A percentile compares a stretch with the other conserved stretches of the same genome.
These are phyloP conservation scores for Diaporthe ilicicola DNA, from an alignment of 2,329 filamentous ascomycete species.

Conservation along the genomic window DNA sequence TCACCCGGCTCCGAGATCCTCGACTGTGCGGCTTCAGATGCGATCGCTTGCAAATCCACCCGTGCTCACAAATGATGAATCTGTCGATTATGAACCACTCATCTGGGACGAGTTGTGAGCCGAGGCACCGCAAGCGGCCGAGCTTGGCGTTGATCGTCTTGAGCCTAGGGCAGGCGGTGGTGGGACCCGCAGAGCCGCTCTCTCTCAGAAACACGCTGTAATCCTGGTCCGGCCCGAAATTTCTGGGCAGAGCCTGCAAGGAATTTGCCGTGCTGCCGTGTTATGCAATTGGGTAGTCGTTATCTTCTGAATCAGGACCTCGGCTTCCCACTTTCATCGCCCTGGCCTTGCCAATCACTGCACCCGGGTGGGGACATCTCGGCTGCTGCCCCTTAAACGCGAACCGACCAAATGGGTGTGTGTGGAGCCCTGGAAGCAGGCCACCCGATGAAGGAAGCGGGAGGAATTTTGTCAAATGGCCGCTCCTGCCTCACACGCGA, in stretches of 20 bases:
- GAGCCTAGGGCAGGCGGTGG: neutral
- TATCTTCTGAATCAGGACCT: neutral
- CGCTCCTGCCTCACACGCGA: neutral
- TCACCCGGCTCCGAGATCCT: neutral
- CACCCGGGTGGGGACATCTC: neutral
- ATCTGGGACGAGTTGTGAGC: constrained; percentile 1
- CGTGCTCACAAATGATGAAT: constrained; percentile 4
- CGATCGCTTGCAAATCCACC: neutral
- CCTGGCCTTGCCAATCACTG: constrained; percentile 21
- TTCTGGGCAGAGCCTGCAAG: constrained; percentile 21
- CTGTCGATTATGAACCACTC: neutral
- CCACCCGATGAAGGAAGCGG: constrained; percentile 13
- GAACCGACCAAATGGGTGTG: constrained; percentile 20
- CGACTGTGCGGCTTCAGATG: neutral
- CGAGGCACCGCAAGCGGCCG: constrained; percentile 3
- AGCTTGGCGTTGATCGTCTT: constrained; percentile 12
- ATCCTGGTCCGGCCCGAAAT: constrained; percentile 5
- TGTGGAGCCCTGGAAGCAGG: constrained; percentile 1
- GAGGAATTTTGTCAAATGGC: constrained; percentile 6
- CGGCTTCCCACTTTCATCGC: constrained; percentile 23
- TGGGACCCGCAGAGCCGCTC: constrained; percentile 31
- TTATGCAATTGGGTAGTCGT: constrained; percentile 4
- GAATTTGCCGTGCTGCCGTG: constrained; percentile 15
- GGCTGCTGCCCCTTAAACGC: constrained; percentile 10
- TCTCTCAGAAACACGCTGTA: neutral